Evolutionary conservation across 305 asterid genomes (phyloP).

Genomic region (Rubia peregrina): DNA sequence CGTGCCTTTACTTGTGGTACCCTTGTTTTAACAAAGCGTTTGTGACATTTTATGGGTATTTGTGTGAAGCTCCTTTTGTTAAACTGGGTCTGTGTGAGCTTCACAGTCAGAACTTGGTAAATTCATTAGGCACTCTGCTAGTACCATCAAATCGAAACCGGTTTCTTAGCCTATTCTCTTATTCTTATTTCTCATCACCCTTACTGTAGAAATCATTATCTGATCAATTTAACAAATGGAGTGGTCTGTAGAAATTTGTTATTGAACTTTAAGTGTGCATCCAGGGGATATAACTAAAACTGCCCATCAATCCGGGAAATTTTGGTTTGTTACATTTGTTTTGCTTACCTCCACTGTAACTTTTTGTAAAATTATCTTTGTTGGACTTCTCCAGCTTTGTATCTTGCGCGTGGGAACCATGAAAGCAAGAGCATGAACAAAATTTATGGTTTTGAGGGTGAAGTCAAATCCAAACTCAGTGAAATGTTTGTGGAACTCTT

Average conservation of each 20-base stretch:
- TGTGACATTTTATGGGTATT: not conserved
- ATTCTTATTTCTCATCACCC: not conserved
- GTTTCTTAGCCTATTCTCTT: not conserved
- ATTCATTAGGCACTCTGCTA: not conserved
- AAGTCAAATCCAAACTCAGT: slow-evolving; percentile 85
- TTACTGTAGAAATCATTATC: not conserved
- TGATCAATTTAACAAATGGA: not conserved
- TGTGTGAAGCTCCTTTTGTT: not conserved
- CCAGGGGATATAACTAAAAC: no score
- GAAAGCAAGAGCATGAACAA: slow-evolving; percentile 99
- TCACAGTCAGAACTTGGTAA: not conserved
- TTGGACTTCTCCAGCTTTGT: slow-evolving; percentile 56
- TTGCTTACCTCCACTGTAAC: not conserved
- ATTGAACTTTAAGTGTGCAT: not conserved
- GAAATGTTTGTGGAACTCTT: slow-evolving; percentile 88
- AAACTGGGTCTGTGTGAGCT: not conserved
- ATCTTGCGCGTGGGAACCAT: slow-evolving; percentile 93
- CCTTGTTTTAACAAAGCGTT: not conserved
- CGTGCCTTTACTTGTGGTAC: not conserved
- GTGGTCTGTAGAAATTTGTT: not conserved
- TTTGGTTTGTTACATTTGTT: not conserved
- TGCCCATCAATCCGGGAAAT: not conserved
- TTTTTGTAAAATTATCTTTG: slow-evolving; percentile 17
- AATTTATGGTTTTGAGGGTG: slow-evolving; percentile 99
- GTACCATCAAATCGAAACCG: no score